Evolutionary conservation across 805 yeast species (phyloP).

Genomic region (Candida manassasensis): DNA sequence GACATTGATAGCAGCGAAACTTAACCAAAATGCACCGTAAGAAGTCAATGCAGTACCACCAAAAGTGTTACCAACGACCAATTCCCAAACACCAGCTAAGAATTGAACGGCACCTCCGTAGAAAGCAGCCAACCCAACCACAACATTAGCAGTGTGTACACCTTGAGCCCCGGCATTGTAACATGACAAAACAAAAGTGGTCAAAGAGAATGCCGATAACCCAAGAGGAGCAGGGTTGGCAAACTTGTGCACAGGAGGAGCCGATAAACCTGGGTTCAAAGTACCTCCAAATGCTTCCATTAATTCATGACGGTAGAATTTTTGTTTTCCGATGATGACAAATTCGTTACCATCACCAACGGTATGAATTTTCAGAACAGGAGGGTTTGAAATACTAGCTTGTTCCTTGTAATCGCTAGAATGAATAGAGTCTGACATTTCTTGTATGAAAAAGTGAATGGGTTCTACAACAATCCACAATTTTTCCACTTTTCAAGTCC

Average conservation of each 20-base stretch:
- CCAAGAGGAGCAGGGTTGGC: slow-evolving; percentile 71
- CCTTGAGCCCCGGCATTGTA: slow-evolving; percentile 56
- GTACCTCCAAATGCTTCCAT: slow-evolving; percentile 39
- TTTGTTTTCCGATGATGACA: slow-evolving; percentile 29
- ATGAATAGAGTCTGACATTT: slow-evolving; percentile 12
- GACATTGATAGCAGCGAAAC: slow-evolving; percentile 27
- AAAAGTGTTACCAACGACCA: slow-evolving; percentile 60
- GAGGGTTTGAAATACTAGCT: slow-evolving; percentile 8
- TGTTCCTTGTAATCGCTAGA: slow-evolving; percentile 14
- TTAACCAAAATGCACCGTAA: slow-evolving; percentile 40
- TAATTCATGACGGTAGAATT: slow-evolving; percentile 34
- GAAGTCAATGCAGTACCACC: slow-evolving; percentile 65
- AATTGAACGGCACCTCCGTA: slow-evolving; percentile 63
- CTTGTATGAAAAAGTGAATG: too few relatives aligned
- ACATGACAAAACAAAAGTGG: slow-evolving; percentile 59
- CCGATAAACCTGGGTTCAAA: slow-evolving; percentile 31
- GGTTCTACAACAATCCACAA: too few relatives aligned
- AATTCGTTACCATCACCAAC: slow-evolving; percentile 34
- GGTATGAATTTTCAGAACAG: slow-evolving; percentile 22
- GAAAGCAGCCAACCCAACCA: slow-evolving; percentile 56
- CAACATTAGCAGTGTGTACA: slow-evolving; percentile 47
- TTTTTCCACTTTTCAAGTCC: too few relatives aligned
- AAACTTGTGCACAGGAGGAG: slow-evolving; percentile 49
- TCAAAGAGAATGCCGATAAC: slow-evolving; percentile 57
- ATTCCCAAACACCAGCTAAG: slow-evolving; percentile 66